Base-by-base conservation (phyloP, 2,329 filamentous ascomycete species). In the Fusarium drepaniforme region DNA sequence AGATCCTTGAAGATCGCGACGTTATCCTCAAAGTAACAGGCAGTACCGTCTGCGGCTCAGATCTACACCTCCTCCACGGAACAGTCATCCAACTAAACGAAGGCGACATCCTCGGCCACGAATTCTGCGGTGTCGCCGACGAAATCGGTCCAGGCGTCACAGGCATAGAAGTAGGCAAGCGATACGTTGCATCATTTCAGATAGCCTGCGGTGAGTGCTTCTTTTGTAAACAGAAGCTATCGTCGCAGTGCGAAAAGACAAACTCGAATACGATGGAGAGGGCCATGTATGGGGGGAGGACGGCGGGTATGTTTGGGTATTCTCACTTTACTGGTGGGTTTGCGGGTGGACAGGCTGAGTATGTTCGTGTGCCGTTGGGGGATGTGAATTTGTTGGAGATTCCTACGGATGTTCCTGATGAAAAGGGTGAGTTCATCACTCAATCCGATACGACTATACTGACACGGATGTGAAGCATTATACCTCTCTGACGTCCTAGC, bases 331-430 rank as follows among this genome's bases (percentile, higher is more conserved):
- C 93, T 0, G 95, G 94, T 8, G 95, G 95, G 0, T 97, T 96
- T 80, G 94, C 94, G 1, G 94, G 95, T 59, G 95, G 95, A 0
- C 95, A 97, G 83, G 93, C 94, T 5, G 95, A 97, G 84, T 97
- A 95, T 78, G 92, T 96, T 0, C 90, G 95, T 9, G 94, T 97
- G 9, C 94, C 95, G 0, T 90, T 92, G 35, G 95, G 91, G 33
- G 93, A 97, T 77, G 91, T 94, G 70, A 97, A 97, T 80, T 86
- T 97, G 25, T 87, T 97, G 15, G 91, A 92, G 77, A 90, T 97
- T 8, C 95, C 95, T 2, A 91, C 93, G 64, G 89, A 89, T 75
- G 92, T 97, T 0, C 93, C 94, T 0, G 95, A 97, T 79, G 95
- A 97, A 86, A 95, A 96, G 84, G 93, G 83, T 82, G 64, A 70